Evolutionary conservation across 2,329 filamentous ascomycete genomes (phyloP), one percentile per base, ranked within the genome.

Genomic region (Colletotrichum limetticola): DNA sequence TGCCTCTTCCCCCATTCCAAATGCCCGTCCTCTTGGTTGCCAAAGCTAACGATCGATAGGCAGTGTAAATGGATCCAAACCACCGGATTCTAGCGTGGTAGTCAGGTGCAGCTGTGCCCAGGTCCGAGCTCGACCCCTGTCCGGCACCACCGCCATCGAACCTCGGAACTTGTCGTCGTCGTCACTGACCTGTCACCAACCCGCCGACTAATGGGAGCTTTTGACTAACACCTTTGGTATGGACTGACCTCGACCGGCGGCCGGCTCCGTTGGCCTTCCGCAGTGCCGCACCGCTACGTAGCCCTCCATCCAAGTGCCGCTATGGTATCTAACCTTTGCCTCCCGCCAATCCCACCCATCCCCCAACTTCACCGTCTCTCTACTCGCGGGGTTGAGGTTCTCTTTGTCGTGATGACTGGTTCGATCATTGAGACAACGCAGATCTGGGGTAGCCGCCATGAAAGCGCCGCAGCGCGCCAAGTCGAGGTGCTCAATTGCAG

Each of bases 41-140:
- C 16, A 49, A 60, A 60, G 60, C 70, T 32, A 37, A 55, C 35
- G 22, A 37, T 35, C 11, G 37, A 28, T 52, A 59, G 53, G 32
- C 46, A 66, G 42, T 19, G 19, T 24, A 32, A 46, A 4, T 35
- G 37, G 30, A 65, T 55, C 70, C 70, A 30, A 4, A 65, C 66
- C 30, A 72, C 66, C 60, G 60, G 70, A 65, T 70, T 69, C 66
- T 65, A 69, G 70, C 55, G 59, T 60, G 19, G 37, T n/a, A 32
- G 19, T 37, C 52, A 28, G 19, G 19, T 63, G 64, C 64, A 62
- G 66, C 60, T 35, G 60, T n/a, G 49, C 49, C 30, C 55, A 60
- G 61, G 22, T 22, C 52, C 35, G 22, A 62, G 30, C 60, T 37
- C 19, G n/a, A 22, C 60, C 66, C 70, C 35, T 70, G 66, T 52